A percentile compares a stretch with the other conserved stretches of the same genome.
Evolutionary conservation across 345 rosid species (phyloP).

Genomic region (Gossypium stocksii): DNA sequence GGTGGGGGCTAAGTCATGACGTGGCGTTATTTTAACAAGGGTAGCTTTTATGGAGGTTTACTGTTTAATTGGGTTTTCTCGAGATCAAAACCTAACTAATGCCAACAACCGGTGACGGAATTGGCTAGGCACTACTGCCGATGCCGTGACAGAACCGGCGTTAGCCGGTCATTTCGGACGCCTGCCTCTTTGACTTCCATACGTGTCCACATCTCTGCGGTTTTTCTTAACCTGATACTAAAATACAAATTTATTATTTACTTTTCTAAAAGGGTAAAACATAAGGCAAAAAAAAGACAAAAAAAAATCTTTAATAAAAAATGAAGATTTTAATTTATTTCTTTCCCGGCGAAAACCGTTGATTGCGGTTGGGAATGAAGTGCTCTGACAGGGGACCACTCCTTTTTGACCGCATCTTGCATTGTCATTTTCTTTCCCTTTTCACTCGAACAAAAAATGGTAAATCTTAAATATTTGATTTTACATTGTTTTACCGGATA

Average conservation of each 20-base stretch:
- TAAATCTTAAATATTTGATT: not conserved
- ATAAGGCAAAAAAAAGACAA: not conserved
- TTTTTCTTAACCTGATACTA: not conserved
- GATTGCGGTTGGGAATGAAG: constrained; percentile 96
- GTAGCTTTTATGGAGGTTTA: not conserved
- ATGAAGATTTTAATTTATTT: constrained; percentile 16
- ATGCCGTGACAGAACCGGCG: constrained; percentile 60
- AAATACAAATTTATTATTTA: not conserved
- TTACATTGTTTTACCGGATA: constrained; percentile 20
- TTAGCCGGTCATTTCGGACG: constrained; percentile 45
- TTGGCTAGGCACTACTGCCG: constrained; percentile 18
- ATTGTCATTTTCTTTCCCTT: not conserved
- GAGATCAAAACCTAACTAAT: not conserved
- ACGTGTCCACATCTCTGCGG: constrained; percentile 23
- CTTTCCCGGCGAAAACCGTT: constrained; percentile 68
- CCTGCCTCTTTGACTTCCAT: constrained; percentile 43
- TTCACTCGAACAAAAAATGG: not conserved
- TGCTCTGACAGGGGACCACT: constrained; percentile 22
- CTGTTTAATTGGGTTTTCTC: not conserved
- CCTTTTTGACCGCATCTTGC: constrained; percentile 48
- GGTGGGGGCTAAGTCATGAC: not conserved
- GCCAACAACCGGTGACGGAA: constrained; percentile 12
- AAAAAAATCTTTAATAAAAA: not conserved
- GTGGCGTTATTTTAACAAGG: constrained; percentile 16
- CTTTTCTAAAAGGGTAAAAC: not conserved